phyloP scores from a whole-genome alignment of 2,329 filamentous ascomycete genomes.

The Nemania sp. region DNA sequence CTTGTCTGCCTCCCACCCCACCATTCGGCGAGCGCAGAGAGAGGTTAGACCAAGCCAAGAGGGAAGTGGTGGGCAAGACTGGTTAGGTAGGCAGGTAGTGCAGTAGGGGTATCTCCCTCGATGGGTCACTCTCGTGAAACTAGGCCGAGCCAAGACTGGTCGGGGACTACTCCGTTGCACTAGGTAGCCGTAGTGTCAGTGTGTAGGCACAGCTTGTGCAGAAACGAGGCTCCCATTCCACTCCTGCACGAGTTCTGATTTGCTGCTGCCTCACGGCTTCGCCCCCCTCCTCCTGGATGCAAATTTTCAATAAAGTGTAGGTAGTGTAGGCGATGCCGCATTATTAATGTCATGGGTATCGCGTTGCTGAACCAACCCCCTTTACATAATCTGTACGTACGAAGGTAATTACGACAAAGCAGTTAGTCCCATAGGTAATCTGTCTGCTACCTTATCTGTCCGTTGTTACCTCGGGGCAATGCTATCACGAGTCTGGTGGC shows the following conservation, averaged over 20 bases:
- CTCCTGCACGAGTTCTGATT: conserved; percentile 15
- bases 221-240: conserved; percentile 16
- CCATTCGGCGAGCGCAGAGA: not conserved
- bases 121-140: conserved; percentile 4
- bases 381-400: not conserved
- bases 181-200: no score
- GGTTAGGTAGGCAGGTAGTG: no score
- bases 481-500: no score
- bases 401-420: no score
- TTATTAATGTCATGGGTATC: not conserved
- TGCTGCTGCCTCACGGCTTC: not conserved
- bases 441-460: no score
- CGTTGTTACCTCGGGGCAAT: no score
- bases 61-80: not conserved
- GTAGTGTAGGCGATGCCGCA: not conserved
- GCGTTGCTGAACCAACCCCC: not conserved
- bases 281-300: not conserved
- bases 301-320: conserved; percentile 10
- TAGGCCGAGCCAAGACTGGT: conserved; percentile 21
- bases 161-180: no score
- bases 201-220: conserved; percentile 4
- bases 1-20: not conserved
- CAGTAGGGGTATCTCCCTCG: no score
- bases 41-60: no score
- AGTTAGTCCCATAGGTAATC: no score